phyloP scores from a whole-genome alignment of 208 protist species.

The Phytomonas sp. region DNA sequence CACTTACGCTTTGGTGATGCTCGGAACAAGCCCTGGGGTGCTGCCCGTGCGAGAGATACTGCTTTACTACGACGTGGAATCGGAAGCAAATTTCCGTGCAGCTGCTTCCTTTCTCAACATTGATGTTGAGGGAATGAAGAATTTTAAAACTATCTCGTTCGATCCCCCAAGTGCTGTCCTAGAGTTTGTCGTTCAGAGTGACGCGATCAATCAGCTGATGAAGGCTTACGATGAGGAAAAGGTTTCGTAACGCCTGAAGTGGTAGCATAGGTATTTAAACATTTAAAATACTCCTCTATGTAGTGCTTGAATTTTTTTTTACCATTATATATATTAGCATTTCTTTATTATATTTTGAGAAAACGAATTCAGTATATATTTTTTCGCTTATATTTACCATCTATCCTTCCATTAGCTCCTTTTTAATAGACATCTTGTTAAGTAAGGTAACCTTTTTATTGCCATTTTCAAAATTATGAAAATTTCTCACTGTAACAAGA shows the following conservation, averaged over 20 bases:
- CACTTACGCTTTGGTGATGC: conserved; percentile 43
- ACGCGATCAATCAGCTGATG: conserved; percentile 12
- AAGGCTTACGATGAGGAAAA: conserved; percentile 23
- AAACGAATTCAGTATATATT: not conserved
- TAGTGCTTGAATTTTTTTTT: conserved; percentile 3
- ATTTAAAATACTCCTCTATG: conserved; percentile 4
- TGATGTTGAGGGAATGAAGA: not conserved
- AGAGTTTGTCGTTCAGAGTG: conserved; percentile 14
- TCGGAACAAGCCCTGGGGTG: conserved; percentile 67
- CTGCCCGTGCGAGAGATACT: conserved; percentile 55
- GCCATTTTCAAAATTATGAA: not conserved
- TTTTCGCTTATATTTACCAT: not conserved
- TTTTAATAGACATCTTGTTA: not conserved
- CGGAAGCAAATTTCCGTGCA: conserved; percentile 3
- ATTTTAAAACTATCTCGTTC: conserved; percentile 8
- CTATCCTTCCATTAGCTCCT: not conserved
- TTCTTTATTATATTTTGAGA: not conserved
- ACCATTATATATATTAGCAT: not conserved
- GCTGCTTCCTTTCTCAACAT: not conserved
- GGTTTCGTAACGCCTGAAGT: conserved; percentile 7
- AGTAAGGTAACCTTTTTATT: not conserved
- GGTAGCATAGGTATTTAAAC: conserved; percentile 1
- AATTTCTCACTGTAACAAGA: not conserved
- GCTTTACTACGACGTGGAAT: conserved; percentile 43
- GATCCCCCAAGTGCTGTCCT: conserved; percentile 11